Evolutionary conservation across 2,329 filamentous ascomycete species (phyloP), one percentile per base, ranked within the genome.

Genomic region (Sporothrix sp.): DNA sequence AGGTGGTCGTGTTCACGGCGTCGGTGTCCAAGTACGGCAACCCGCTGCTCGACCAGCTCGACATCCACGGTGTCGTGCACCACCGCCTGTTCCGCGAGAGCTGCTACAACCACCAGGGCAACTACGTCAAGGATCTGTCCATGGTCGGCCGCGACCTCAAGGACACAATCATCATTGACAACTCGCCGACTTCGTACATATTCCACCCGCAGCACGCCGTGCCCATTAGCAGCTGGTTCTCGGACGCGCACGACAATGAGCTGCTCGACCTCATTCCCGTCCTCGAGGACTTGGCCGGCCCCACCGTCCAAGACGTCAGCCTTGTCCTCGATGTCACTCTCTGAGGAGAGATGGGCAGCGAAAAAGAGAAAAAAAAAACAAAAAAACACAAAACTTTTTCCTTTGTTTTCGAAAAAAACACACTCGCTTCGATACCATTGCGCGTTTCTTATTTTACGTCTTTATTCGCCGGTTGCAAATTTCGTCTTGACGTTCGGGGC

Each of bases 221-320:
- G 45, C 93, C 93, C 23, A 98, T 98, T 71, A 96, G 90, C 78
- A 97, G 91, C 75, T 98, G 93, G 93, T 98, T 98, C 72, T 96
- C 90, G 58, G 93, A 98, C 70, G 93, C 93, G 55, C 93, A 98
- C 69, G 93, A 98, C 72, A 98, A 98, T 70, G 93, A 98, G 75
- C 78, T 98, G 56, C 76, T 98, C 62, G 93, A 98, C 66, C 75
- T 98, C 61, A 97, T 98, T 66, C 93, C 93, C 48, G 93, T 98
- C 61, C 87, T 98, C 58, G 93, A 98, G 75, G 93, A 98, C 69
- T 76, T 98, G 64, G 91, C 93, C 56, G 84, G 86, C 59, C 69
- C 82, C 54, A 86, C 91, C 65, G 93, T 98, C 55, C 81, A 85
- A 69, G 93, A 98, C 69, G 93, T 98, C 67, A 97, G 91, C 74